Evolutionary conservation across 805 yeast species (phyloP), one percentile per base, ranked within the genome.

Genomic region (Ogataea paraovalis): DNA sequence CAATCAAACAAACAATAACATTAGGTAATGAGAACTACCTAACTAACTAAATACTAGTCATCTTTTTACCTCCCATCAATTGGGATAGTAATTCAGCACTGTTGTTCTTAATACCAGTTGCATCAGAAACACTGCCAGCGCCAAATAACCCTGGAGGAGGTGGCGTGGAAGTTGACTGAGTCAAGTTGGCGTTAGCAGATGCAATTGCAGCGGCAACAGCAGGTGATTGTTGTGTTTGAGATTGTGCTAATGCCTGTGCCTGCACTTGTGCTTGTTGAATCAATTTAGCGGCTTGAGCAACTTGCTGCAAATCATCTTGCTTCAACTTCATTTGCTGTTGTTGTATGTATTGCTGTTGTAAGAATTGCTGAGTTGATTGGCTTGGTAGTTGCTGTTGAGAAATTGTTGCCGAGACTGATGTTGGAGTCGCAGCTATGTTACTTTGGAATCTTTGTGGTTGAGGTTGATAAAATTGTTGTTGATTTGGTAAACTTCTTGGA

Each of bases 71-170:
- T 57, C 84, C 83, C 82, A 90, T 83, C 61, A 90, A 72, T 65
- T 89, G 97, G 48, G 82, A 87, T 57, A 90, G 74, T 59, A 90
- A 74, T 61, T 89, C 96, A 37, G 89, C 82, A 50, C 67, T 64
- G 49, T 62, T 61, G 18, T 55, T 52, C 45, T 50, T 52, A 22
- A 42, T 43, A 41, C 52, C 46, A 28, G 54, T 53, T 20, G 46
- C 37, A 14, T 21, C 41, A 38, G 48, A 39, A 19, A 41, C 46
- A 25, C 46, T 48, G 20, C 44, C 52, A 4, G 36, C 25, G 8
- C 41, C 38, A 56, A 80, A 78, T 56, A 83, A 72, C 4, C 90
- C 90, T 5, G 90, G 92, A 36, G 91, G 91, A 4, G 89, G 87
- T 25, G 86, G 85, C 3, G 87, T 77, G 16, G 79, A 22, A 8